Evolutionary conservation across 805 yeast genomes (phyloP).

Genomic region (Wickerhamomyces bisporus): DNA sequence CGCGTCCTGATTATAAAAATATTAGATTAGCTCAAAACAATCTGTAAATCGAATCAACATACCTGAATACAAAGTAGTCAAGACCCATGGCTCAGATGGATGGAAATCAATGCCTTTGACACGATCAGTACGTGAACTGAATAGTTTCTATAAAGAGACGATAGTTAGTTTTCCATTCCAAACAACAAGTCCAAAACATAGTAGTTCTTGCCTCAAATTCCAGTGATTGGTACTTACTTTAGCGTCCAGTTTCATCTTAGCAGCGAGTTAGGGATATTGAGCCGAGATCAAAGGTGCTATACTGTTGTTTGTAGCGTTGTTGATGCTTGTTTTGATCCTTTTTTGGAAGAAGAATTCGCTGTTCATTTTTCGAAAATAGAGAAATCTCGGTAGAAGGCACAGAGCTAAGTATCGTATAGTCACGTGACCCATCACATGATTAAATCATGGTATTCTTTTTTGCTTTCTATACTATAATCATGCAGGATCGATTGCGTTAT

Average conservation of each 20-base stretch:
- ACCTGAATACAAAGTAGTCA: conserved; percentile 88
- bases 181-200: background rate
- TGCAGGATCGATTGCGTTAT: no score
- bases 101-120: conserved; percentile 98
- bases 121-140: conserved; percentile 89
- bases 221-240: conserved; percentile 14
- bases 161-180: conserved; percentile 3
- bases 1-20: conserved; percentile 28
- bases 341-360: background rate
- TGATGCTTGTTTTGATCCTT: background rate
- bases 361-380: background rate
- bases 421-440: background rate
- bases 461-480: no score
- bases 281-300: background rate
- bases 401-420: background rate
- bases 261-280: background rate
- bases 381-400: background rate
- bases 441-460: no score
- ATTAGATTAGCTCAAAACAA: background rate
- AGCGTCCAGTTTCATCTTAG: conserved; percentile 22
- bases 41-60: conserved; percentile 23
- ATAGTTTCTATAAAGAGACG: conserved; percentile 50
- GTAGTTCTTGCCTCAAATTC: background rate
- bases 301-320: background rate
- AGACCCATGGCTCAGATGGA: conserved; percentile 96